A percentile compares a stretch with the other conserved stretches of the same genome.
Evolutionary conservation across 192 early-diverging fungal genomes (phyloP).

Genomic region (Thoreauomyces humboldtii): DNA sequence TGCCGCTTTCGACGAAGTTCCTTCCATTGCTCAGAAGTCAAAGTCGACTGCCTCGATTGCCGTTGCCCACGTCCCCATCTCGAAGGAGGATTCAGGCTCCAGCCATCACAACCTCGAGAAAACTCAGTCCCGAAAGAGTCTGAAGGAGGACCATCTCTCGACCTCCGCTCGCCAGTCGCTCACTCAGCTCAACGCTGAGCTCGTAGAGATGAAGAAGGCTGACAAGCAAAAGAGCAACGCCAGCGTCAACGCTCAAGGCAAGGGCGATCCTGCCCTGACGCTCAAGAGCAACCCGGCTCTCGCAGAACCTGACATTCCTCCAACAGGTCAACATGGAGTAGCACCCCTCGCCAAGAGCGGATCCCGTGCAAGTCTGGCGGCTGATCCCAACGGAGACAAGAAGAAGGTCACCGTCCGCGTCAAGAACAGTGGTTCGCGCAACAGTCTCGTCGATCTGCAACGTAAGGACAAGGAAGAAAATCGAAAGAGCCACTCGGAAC

Average conservation of each 20-base stretch:
- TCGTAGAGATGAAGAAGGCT: conserved; percentile 1
- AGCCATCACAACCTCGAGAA: not conserved
- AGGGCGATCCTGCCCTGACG: not conserved
- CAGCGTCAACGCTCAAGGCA: not conserved
- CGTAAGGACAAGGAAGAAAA: conserved; percentile 7
- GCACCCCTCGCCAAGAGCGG: not conserved
- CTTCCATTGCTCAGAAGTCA: not conserved
- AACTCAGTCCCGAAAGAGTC: not conserved
- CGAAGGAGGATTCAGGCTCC: not conserved
- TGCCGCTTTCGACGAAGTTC: not conserved
- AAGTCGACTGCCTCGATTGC: conserved; percentile 6
- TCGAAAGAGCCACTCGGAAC: not conserved
- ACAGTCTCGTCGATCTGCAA: not conserved
- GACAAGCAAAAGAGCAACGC: not conserved
- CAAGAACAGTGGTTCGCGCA: conserved; percentile 9
- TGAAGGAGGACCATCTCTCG: conserved; percentile 18
- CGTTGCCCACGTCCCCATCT: conserved; percentile 5
- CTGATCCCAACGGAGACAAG: not conserved
- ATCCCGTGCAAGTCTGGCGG: not conserved
- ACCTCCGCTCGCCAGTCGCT: conserved; percentile 9
- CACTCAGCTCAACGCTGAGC: not conserved
- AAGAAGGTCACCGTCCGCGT: conserved; percentile 6
- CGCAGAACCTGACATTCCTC: not conserved
- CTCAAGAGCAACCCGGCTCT: not conserved
- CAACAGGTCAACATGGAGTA: too few species aligned